A percentile compares a stretch with the other conserved stretches of the same genome.
phyloP scores from a whole-genome alignment of 805 yeast species.

The Candida ovalis region DNA sequence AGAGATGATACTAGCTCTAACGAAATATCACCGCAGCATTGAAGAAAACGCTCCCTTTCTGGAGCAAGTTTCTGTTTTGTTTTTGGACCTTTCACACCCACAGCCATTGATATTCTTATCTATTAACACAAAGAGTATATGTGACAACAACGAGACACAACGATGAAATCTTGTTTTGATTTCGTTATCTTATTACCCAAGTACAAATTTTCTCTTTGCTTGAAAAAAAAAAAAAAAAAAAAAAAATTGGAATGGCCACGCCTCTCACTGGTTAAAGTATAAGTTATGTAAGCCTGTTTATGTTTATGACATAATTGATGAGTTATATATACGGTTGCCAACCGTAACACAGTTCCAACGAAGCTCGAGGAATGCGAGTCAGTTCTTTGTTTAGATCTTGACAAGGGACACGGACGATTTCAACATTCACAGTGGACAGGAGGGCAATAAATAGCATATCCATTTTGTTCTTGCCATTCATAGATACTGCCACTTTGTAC shows the following conservation, averaged over 20 bases:
- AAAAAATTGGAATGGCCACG: background rate
- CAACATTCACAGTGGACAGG: too few species aligned
- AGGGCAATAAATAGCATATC: too few species aligned
- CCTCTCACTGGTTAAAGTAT: background rate
- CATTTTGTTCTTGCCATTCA: too few species aligned
- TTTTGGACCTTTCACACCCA: conserved; percentile 32
- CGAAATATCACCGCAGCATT: conserved; percentile 90
- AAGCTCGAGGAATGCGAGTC: background rate
- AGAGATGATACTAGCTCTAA: conserved; percentile 78
- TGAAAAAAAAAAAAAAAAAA: background rate
- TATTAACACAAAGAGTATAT: too few species aligned
- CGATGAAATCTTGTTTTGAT: too few species aligned
- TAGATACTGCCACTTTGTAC: too few species aligned
- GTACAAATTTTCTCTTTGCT: background rate
- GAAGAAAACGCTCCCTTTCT: conserved; percentile 88
- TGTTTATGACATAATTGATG: background rate
- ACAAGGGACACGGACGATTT: too few species aligned
- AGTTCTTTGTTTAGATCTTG: background rate
- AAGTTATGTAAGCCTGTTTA: background rate
- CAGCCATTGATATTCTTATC: conserved; percentile 15
- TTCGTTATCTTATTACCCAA: conserved; percentile 4
- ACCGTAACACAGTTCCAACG: too few species aligned
- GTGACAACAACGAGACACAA: too few species aligned
- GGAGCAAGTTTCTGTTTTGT: conserved; percentile 70
- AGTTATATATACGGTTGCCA: too few species aligned